A percentile compares a stretch with the other conserved stretches of the same genome.
Evolutionary conservation across 1,284 basidiomycete genomes (phyloP).

Genomic region (Heliocybe sulcata): DNA sequence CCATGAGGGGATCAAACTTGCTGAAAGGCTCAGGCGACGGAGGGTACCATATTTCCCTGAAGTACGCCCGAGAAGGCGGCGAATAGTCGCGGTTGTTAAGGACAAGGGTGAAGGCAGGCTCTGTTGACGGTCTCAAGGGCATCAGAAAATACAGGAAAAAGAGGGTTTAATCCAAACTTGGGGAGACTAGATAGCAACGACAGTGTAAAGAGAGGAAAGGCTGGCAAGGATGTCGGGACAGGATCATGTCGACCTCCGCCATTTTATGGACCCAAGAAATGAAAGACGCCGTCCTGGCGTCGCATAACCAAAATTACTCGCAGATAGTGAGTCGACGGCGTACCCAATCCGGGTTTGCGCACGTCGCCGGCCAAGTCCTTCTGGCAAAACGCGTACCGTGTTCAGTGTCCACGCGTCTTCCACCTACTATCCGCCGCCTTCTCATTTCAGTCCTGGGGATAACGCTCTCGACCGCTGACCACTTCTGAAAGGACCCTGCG

Average conservation of each 20-base stretch:
- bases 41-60: neutral
- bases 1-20: neutral
- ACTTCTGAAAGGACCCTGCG: neutral
- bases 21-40: neutral
- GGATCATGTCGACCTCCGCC: neutral
- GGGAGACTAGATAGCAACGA: neutral
- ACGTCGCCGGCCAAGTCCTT: neutral
- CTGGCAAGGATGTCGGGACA: neutral
- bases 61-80: neutral
- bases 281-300: too few species aligned
- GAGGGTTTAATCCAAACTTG: neutral
- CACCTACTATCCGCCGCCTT: neutral
- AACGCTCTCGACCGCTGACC: neutral
- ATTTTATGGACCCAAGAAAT: neutral
- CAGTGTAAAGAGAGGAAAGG: neutral
- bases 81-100: neutral
- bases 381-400: neutral
- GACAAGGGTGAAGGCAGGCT: neutral
- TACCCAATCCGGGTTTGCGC: neutral
- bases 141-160: neutral
- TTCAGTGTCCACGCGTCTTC: neutral
- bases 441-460: neutral
- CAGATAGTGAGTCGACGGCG: neutral
- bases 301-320: too few species aligned
- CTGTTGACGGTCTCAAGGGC: neutral